Evolutionary conservation across 192 early-diverging fungal species (phyloP), one percentile per base, ranked within the genome.

Genomic region (Linnemannia zychae): DNA sequence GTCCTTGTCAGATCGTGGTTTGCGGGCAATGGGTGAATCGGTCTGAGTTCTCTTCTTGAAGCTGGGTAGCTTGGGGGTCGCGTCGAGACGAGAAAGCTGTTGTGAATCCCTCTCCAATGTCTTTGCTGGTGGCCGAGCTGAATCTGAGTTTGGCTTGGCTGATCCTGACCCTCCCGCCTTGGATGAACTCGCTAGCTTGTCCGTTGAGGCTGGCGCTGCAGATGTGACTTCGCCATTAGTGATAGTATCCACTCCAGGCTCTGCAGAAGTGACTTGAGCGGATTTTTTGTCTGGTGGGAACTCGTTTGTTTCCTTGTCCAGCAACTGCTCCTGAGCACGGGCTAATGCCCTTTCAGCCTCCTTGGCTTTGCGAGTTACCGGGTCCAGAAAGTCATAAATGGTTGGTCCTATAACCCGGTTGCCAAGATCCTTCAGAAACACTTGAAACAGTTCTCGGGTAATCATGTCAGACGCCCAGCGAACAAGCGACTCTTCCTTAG

Each of bases 351-450:
- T 68, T 49, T 76, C 76, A 31, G 73, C 68, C 47, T 81, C 72
- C 60, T 63, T 80, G 48, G 79, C 72, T 47, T 81, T 78, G 11
- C 77, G 76, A 13, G 74, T 76, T 31, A 79, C 78, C 73, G 90
- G 89, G 24, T 87, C 87, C 46, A 88, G 76, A 67, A 89, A 90
- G 63, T 92, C 91, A 50, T 91, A 89, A 49, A 92, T 90, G 31
- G 74, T 88, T 16, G 89, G 89, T 3, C 80, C 84, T 6, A 90
- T 88, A 20, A 92, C 87, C 28, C 90, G 88, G 38, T 87, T 90
- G 17, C 88, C 87, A 7, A 92, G 53, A 79, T 92, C 91, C 72
- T 90, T 90, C 28, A 90, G 57, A 70, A 92, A 90, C 33, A 92
- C 89, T 46, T 92, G 87, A 20, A 87, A 85, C 33, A 92, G 82